Base-by-base conservation (phyloP, 148 eudicot species). In the Nepenthes mirabilis region DNA sequence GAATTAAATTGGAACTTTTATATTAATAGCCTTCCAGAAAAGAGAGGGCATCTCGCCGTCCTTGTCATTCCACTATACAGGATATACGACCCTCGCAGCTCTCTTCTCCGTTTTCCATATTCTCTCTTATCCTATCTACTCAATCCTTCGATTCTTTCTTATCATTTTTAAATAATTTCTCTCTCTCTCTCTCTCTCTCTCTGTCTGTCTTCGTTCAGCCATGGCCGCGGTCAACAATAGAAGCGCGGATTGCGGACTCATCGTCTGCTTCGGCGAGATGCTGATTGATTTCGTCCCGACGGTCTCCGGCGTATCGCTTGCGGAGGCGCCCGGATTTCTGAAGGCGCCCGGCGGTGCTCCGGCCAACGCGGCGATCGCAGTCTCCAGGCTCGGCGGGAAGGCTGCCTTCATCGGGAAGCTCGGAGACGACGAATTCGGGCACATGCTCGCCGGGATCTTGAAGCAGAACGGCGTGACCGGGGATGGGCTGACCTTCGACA, bases 321-420 rank as follows among this genome's bases (percentile, higher is more conserved):
- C 96, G 2, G 87, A 89, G 61, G 93, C 96, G 0, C 96, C 87
- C 5, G 96, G 93, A 0, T 89, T 89, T 55, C 66, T 89, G 6
- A 89, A 89, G 52, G 90, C 90, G 0, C 96, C 94, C n/a, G 96
- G 96, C 7, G 96, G 96, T 1, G 96, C 96, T 0, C 96, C 96
- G 36, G 94, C 96, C 1, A 89, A 89, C 67, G 96, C 83, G 6
- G 90, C 96, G 52, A 89, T 89, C 43, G 96, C 96, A 14, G 75
- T 89, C 1, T 3, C 96, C 0, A 69, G 90, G 11, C 82, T 89
- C 34, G 90, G 85, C 13, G 96, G 93, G 0, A 74, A 60, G 55
- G 66, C 90, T 1, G 83, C 96, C 3, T 89, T 89, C 74, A 80
- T 83, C 45, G 96, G 96, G 5, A 89, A 89, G 60, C 82, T 88